Percentiles rank a stretch among this genome's conserved stretches.
phyloP scores from a whole-genome alignment of 2,329 filamentous ascomycete genomes.

The Penicillium sp. region DNA sequence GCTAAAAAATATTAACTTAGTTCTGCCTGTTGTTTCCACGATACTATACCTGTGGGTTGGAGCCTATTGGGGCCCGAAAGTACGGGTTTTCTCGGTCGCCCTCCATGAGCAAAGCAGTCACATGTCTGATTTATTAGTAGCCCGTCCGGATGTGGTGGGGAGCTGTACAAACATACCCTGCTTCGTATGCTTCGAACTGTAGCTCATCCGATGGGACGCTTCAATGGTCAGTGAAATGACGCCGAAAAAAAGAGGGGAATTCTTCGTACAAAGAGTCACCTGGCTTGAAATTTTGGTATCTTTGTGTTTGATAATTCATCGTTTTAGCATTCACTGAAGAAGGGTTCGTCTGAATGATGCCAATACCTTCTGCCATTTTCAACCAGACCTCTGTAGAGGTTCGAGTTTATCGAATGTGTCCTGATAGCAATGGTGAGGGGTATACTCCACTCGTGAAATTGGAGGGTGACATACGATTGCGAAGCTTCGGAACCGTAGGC shows the following conservation, averaged over 20 bases:
- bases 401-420: neutral
- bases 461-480: neutral
- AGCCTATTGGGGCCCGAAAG: constrained; percentile 3
- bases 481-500: neutral
- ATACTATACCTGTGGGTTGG: neutral
- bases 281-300: neutral
- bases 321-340: neutral
- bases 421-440: neutral
- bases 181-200: constrained; percentile 9
- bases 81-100: neutral
- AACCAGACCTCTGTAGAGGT: neutral
- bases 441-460: neutral
- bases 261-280: neutral
- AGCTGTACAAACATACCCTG: no score
- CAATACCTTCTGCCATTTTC: neutral
- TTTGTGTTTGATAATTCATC: neutral
- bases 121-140: neutral
- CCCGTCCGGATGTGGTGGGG: neutral
- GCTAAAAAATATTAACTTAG: neutral
- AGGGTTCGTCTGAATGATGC: no score
- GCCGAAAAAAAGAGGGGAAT: neutral
- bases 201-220: constrained; percentile 6
- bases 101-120: constrained; percentile 3
- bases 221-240: neutral
- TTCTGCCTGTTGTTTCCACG: no score